Conservation (phyloP, 169 alveolate genomes). For the Prorocentrum cordatum region DNA sequence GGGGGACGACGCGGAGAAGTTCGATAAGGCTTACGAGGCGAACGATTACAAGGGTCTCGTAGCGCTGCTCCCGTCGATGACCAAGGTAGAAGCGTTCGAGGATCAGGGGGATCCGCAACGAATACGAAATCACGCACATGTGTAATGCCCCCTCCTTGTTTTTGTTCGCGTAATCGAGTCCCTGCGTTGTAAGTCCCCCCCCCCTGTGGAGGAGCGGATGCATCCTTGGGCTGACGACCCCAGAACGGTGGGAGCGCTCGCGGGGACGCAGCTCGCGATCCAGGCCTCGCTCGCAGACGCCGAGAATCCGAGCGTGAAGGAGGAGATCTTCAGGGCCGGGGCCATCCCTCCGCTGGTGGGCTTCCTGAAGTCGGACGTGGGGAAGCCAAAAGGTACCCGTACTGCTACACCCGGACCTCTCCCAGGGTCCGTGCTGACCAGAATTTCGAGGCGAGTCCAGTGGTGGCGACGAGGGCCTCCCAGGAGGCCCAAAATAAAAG, state of each 20-base stretch:
- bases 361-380: constrained; percentile 71
- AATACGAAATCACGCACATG: no score
- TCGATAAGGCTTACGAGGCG: constrained; percentile 79
- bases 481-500: not conserved
- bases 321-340: constrained; percentile 78
- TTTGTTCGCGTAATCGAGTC: no score
- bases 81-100: constrained; percentile 69
- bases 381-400: no score
- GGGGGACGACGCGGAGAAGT: constrained; percentile 78
- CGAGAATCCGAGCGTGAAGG: constrained; percentile 78
- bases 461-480: no score
- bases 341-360: constrained; percentile 78
- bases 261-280: constrained; percentile 88
- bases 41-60: constrained; percentile 78
- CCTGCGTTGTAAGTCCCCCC: no score
- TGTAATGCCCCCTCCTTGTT: not conserved
- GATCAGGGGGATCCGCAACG: no score
- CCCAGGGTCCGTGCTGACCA: no score
- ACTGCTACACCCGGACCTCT: no score
- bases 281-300: constrained; percentile 77
- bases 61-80: constrained; percentile 75
- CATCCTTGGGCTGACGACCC: constrained; percentile 94
- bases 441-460: no score
- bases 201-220: constrained; percentile 79
- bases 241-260: constrained; percentile 87